Percentiles rank a stretch among this genome's conserved stretches.
These are phyloP conservation scores for Cytauxzoon felis DNA, from an alignment of 169 alveolate genomes.

Conservation along the genomic window DNA sequence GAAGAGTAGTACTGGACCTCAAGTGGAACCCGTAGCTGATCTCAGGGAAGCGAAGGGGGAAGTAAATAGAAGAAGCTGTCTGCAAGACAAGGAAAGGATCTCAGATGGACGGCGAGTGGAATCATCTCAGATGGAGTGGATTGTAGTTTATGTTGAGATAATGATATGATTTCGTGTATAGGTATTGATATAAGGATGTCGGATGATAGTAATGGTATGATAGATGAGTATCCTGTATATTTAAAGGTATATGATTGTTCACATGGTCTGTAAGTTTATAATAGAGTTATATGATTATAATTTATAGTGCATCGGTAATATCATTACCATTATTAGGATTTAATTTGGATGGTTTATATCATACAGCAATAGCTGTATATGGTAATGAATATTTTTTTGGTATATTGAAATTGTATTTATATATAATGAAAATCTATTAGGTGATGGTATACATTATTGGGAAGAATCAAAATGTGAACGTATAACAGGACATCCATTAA, in stretches of 20 bases:
- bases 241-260: conserved; percentile 46
- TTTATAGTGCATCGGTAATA: conserved; percentile 2
- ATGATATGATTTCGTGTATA: background rate
- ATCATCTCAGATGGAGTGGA: too few relatives aligned
- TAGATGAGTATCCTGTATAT: conserved; percentile 22
- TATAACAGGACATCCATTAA: conserved; percentile 4
- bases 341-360: conserved; percentile 37
- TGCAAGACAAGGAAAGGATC: too few relatives aligned
- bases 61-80: too few relatives aligned
- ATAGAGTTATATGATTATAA: background rate
- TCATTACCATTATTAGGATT: conserved; percentile 31
- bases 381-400: conserved; percentile 51
- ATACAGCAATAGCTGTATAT: conserved; percentile 33
- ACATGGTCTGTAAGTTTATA: conserved; percentile 21
- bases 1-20: too few relatives aligned
- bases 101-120: too few relatives aligned
- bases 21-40: too few relatives aligned
- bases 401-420: background rate
- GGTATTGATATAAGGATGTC: background rate
- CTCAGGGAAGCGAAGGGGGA: too few relatives aligned
- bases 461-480: conserved; percentile 15
- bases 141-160: too few relatives aligned
- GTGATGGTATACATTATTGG: conserved; percentile 17
- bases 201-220: background rate
- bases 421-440: background rate